Evolutionary conservation across 2,329 filamentous ascomycete species (phyloP), one percentile per base, ranked within the genome.

Genomic region (Chaetothyriales sp.): DNA sequence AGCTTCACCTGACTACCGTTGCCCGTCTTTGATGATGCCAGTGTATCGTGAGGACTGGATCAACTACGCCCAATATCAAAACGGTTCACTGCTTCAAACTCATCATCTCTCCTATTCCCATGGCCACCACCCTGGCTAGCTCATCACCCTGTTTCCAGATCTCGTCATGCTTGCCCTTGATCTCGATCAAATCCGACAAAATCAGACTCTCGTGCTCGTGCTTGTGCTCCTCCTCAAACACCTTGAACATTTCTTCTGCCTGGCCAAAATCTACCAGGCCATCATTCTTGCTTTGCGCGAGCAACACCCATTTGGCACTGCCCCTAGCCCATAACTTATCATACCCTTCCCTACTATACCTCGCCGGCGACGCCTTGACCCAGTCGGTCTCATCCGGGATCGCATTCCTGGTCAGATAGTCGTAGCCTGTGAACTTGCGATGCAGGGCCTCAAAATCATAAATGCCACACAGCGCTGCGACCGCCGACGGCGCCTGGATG

Each of bases 171-270:
- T 58, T 53, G 9, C 68, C 69, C 25, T 61, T 56, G 28, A 73
- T 58, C 52, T 66, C 62, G 13, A 55, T 20, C 1, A 61, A 22
- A 2, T 63, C 37, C 48, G 62, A 69, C 68, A 63, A 61, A 67
- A 67, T 64, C 66, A 63, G 63, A 67, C 67, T 65, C 66, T 18
- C 37, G 13, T 64, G 64, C 62, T 64, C 60, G 64, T 64, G 59
- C 64, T 73, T 63, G 69, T 76, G 65, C 73, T 73, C 70, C 63
- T 69, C 61, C 66, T 74, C 64, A 70, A 77, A 65, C 65, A 72
- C 65, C 65, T 74, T 56, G 71, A 74, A 61, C 75, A 79, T 72
- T 2, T 47, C 60, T 44, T 66, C 62, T 5, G 63, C 48, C 56
- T 73, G 71, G 1, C 53, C 56, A 45, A 55, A 52, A 59, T 71